Conservation (phyloP, 2,329 filamentous ascomycete species). For the Botryosphaeria dothidea region DNA sequence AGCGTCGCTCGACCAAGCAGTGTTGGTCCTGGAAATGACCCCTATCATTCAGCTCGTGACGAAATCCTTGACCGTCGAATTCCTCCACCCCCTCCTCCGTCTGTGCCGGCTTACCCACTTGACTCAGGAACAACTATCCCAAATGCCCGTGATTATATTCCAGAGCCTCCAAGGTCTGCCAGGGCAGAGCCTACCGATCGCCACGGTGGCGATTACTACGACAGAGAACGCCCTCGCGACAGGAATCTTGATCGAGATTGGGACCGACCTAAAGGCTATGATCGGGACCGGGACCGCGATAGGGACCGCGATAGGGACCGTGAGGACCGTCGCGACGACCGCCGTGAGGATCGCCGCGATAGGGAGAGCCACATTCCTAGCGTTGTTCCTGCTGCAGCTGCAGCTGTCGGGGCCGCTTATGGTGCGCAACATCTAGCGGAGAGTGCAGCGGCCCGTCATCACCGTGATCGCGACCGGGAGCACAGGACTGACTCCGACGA, state of each 20-base stretch:
- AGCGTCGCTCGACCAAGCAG: slow-evolving; percentile 10
- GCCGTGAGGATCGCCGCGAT: slow-evolving; percentile 30
- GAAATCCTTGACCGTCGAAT: slow-evolving; percentile 43
- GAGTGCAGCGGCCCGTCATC: background rate
- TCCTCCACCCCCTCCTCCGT: background rate
- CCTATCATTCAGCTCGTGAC: slow-evolving; percentile 30
- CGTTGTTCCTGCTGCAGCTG: slow-evolving; percentile 25
- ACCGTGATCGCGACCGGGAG: slow-evolving; percentile 7
- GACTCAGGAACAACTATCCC: background rate
- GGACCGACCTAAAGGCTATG: slow-evolving; percentile 18
- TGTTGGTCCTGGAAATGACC: slow-evolving; percentile 15
- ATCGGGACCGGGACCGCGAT: slow-evolving; percentile 22
- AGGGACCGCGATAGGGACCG: slow-evolving; percentile 22
- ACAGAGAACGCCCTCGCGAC: slow-evolving; percentile 19
- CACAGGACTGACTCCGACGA: slow-evolving; percentile 25
- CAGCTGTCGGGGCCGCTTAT: slow-evolving; percentile 27
- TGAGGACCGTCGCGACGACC: slow-evolving; percentile 33
- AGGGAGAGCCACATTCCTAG: slow-evolving; percentile 19
- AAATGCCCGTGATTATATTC: slow-evolving; percentile 13
- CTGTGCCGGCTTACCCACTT: slow-evolving; percentile 3
- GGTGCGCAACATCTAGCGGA: slow-evolving; percentile 24
- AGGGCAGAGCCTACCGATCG: slow-evolving; percentile 13
- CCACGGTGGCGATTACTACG: slow-evolving; percentile 19
- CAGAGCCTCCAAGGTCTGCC: slow-evolving; percentile 25
- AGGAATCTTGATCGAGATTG: slow-evolving; percentile 22